These are phyloP conservation scores for Fusarium sp. DNA, from an alignment of 2,329 filamentous ascomycete genomes.

Conservation along the genomic window DNA sequence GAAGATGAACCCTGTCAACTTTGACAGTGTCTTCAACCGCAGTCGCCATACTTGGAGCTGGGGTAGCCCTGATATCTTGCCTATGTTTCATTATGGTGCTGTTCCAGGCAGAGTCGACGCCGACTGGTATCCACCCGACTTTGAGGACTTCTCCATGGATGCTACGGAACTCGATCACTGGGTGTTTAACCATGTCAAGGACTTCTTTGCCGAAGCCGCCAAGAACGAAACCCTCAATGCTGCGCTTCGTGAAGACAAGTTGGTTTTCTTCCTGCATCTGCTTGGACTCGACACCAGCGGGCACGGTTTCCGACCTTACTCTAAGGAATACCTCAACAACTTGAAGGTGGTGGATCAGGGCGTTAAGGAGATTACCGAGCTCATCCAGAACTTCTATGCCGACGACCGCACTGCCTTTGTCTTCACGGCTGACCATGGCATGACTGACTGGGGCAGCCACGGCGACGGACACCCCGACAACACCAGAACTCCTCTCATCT, in stretches of 20 bases:
- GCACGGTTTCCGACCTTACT: conserved; percentile 89
- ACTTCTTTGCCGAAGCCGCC: conserved; percentile 83
- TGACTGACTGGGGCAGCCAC: conserved; percentile 99
- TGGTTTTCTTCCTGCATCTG: conserved; percentile 95
- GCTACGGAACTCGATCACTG: conserved; percentile 86
- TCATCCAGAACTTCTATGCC: conserved; percentile 87
- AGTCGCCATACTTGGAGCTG: conserved; percentile 99
- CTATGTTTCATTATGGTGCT: conserved; percentile 97
- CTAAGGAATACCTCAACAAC: conserved; percentile 93
- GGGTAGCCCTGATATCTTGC: conserved; percentile 96
- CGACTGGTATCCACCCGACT: conserved; percentile 84
- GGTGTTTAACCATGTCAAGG: conserved; percentile 96
- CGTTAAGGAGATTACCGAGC: conserved; percentile 82
- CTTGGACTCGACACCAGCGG: conserved; percentile 92
- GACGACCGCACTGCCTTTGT: conserved; percentile 91
- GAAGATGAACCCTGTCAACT: conserved; percentile 98
- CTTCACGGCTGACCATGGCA: conserved; percentile 97
- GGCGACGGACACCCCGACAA: conserved; percentile 98
- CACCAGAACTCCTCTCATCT: conserved; percentile 91
- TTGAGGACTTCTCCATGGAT: conserved; percentile 90
- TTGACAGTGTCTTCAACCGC: conserved; percentile 98
- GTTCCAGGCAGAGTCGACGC: conserved; percentile 87
- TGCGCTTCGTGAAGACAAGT: conserved; percentile 81
- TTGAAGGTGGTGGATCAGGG: conserved; percentile 94
- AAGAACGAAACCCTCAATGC: conserved; percentile 80